A percentile compares a stretch with the other conserved stretches of the same genome.
Conservation (phyloP, 495 filamentous ascomycete species). For the Aspergillus affinis region DNA sequence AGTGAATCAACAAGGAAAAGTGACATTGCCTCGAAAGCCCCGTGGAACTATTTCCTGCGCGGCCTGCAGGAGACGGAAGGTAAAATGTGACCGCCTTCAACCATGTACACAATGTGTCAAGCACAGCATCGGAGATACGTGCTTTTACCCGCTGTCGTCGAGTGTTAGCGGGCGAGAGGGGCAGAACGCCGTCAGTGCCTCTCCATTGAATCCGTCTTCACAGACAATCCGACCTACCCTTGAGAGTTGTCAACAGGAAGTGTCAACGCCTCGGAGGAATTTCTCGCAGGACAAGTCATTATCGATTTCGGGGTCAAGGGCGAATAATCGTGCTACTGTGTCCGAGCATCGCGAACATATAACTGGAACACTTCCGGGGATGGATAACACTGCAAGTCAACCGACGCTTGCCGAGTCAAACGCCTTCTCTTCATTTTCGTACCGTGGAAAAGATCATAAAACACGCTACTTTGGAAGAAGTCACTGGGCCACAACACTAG, state of each 20-base stretch:
- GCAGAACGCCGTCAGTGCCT: not conserved
- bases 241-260: not conserved
- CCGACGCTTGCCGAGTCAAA: not conserved
- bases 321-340: not conserved
- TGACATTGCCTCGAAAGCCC: not conserved
- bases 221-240: not conserved
- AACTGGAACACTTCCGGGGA: not conserved
- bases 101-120: not conserved
- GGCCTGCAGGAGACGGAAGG: not conserved
- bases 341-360: not conserved
- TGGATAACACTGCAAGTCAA: not conserved
- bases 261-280: not conserved
- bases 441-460: not conserved
- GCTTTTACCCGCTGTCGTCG: not conserved
- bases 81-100: not conserved
- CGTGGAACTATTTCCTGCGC: not conserved
- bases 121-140: not conserved
- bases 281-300: not conserved
- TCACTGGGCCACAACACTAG: conserved; percentile 1
- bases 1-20: not conserved
- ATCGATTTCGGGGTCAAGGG: not conserved
- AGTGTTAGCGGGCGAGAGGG: not conserved
- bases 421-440: not conserved
- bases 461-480: not conserved
- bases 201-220: not conserved